phyloP scores from a whole-genome alignment of 306 rosid genomes.

The Cicer cuneatum region DNA sequence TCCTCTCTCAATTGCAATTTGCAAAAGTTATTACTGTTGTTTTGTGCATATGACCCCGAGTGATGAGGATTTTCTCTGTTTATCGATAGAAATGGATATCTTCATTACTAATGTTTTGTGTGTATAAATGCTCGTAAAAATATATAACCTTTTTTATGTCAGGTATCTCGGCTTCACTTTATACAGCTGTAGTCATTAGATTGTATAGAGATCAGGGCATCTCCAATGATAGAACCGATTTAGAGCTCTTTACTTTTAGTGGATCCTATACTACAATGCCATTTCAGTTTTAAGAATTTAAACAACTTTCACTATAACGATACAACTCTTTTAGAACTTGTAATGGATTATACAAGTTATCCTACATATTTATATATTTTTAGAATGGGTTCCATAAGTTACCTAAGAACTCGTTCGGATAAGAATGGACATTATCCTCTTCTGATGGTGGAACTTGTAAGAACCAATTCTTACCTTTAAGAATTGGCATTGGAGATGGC shows the following conservation, averaged over 20 bases:
- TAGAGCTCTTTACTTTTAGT: neutral
- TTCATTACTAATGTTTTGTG: too few relatives aligned
- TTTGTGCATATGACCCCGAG: neutral
- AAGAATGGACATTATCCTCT: neutral
- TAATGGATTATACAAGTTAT: neutral
- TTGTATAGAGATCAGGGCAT: neutral
- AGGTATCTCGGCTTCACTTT: neutral
- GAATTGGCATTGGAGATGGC: neutral
- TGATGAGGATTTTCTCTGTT: too few relatives aligned
- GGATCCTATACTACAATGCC: neutral
- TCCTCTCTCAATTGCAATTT: constrained; percentile 5
- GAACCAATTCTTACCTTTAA: neutral
- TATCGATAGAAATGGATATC: too few relatives aligned
- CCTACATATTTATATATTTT: neutral
- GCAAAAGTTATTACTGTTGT: neutral
- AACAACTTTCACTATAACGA: neutral
- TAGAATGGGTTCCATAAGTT: neutral
- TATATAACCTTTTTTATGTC: neutral
- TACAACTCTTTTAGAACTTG: neutral
- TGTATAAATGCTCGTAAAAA: neutral
- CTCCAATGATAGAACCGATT: neutral
- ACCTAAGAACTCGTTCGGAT: neutral
- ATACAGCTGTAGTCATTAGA: neutral
- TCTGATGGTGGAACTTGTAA: neutral
- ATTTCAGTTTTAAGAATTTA: neutral